Evolutionary conservation across 164 flowering plant species (phyloP), one percentile per base, ranked within the genome.

Genomic region (Dillenia turbinata): DNA sequence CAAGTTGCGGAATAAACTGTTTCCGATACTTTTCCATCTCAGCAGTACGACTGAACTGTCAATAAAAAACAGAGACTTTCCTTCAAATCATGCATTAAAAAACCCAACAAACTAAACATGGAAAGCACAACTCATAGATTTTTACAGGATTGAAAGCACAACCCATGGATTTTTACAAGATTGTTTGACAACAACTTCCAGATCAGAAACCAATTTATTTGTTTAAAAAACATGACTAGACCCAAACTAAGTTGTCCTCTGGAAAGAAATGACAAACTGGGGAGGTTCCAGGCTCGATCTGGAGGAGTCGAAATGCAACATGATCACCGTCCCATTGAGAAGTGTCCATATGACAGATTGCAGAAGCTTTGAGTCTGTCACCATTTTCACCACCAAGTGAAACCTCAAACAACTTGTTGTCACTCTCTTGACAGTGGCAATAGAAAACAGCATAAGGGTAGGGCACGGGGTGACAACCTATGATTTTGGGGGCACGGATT

Each of bases 261-360:
- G 85, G 82, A 49, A 81, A 77, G 74, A 77, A 79, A 64, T 85
- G 89, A 70, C 85, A 83, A 0, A 85, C 80, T 1, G 74, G 77
- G 5, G 72, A 68, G 24, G 71, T 45, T 54, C 89, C 85, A 0
- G 85, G 87, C 46, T 69, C 59, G 10, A 78, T 56, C 1, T 73
- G 66, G 0, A 83, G 77, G 52, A 80, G 71, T 2, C 62, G 66
- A 49, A 85, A 80, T 4, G 83, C 68, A 9, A 68, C 73, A 44
- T 83, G 84, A 49, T 69, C 61, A 1, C 45, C 72, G 47, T 60
- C 44, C 89, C 87, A 81, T 2, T 62, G 56, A 24, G 87, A 79
- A 3, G 87, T 83, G 63, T 81, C 82, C 79, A 75, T 53, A 69
- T 83, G 85, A 47, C 85, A 83, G 19, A 81, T 72, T 10, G 71